Percentiles rank a stretch among this genome's conserved stretches.
These are phyloP conservation scores for Russula virescens DNA, from an alignment of 768 basidiomycete species.

Conservation along the genomic window DNA sequence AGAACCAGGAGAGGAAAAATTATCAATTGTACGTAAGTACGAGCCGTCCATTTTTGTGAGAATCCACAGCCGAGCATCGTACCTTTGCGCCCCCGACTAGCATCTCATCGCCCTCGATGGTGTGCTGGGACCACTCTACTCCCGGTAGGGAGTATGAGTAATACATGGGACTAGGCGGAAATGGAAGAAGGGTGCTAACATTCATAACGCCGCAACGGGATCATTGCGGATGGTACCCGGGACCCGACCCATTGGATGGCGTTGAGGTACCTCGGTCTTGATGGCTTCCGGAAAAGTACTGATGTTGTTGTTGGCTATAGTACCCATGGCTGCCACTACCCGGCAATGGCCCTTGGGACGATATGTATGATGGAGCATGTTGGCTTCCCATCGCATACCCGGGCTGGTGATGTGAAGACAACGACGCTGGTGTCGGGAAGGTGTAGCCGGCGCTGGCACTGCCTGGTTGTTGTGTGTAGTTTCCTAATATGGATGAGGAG, in stretches of 20 bases:
- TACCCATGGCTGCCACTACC: slow-evolving; percentile 17
- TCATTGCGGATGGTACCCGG: slow-evolving; percentile 33
- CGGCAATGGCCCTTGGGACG: slow-evolving; percentile 14
- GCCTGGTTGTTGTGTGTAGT: slow-evolving; percentile 13
- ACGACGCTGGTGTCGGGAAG: slow-evolving; percentile 22
- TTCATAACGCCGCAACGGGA: slow-evolving; percentile 15
- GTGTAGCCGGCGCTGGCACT: slow-evolving; percentile 18
- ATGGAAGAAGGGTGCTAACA: slow-evolving; percentile 19
- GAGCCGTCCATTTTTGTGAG: slow-evolving; percentile 16
- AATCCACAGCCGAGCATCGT: slow-evolving; percentile 18
- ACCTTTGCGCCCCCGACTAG: slow-evolving; percentile 17
- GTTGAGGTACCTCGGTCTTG: slow-evolving; percentile 26
- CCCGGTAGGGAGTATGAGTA: slow-evolving; percentile 19
- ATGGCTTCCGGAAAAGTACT: slow-evolving; percentile 16
- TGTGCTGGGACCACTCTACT: slow-evolving; percentile 19
- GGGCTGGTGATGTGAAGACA: slow-evolving; percentile 17
- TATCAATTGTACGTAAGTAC: slow-evolving; percentile 19
- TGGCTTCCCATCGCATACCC: slow-evolving; percentile 16
- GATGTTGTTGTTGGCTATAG: slow-evolving; percentile 21
- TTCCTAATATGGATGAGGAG: slow-evolving; percentile 13
- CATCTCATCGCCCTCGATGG: slow-evolving; percentile 20
- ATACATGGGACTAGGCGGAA: slow-evolving; percentile 16
- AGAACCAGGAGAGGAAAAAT: slow-evolving; percentile 8
- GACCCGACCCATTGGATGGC: slow-evolving; percentile 30
- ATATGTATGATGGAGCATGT: slow-evolving; percentile 10